Conservation (phyloP, 1,284 basidiomycete genomes). For the Trametes polyzona region DNA sequence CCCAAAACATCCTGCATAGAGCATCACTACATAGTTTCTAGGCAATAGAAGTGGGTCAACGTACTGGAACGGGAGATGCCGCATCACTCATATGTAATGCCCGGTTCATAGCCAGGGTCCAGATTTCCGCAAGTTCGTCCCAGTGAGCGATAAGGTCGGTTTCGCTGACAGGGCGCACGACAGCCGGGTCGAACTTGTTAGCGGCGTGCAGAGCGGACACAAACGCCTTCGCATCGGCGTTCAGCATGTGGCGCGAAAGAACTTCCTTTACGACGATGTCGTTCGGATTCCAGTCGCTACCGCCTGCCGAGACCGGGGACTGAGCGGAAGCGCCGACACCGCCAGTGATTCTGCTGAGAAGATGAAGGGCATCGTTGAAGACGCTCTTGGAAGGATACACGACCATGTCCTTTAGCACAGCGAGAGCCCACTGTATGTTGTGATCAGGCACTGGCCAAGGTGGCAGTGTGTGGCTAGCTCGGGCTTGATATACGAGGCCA, state of each 20-base stretch:
- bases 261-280: constrained; percentile 27
- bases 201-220: constrained; percentile 27
- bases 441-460: background rate
- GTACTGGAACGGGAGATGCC: constrained; percentile 28
- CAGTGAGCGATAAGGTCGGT: constrained; percentile 49
- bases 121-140: constrained; percentile 46
- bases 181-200: constrained; percentile 30
- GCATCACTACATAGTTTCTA: no score
- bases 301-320: constrained; percentile 4
- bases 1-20: constrained; percentile 46
- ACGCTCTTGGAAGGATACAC: constrained; percentile 33
- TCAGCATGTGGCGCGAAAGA: constrained; percentile 37
- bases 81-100: constrained; percentile 4
- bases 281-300: constrained; percentile 9
- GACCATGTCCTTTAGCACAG: constrained; percentile 44
- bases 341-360: constrained; percentile 45
- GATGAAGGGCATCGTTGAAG: constrained; percentile 40
- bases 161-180: constrained; percentile 45
- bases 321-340: constrained; percentile 30
- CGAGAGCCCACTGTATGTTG: constrained; percentile 40
- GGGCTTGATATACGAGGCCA: constrained; percentile 38
- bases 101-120: constrained; percentile 37
- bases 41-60: constrained; percentile 12
- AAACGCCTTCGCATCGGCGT: constrained; percentile 27
- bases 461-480: background rate